A percentile compares a stretch with the other conserved stretches of the same genome.
Evolutionary conservation across 345 rosid genomes (phyloP).

Genomic region (Camelina sativa): DNA sequence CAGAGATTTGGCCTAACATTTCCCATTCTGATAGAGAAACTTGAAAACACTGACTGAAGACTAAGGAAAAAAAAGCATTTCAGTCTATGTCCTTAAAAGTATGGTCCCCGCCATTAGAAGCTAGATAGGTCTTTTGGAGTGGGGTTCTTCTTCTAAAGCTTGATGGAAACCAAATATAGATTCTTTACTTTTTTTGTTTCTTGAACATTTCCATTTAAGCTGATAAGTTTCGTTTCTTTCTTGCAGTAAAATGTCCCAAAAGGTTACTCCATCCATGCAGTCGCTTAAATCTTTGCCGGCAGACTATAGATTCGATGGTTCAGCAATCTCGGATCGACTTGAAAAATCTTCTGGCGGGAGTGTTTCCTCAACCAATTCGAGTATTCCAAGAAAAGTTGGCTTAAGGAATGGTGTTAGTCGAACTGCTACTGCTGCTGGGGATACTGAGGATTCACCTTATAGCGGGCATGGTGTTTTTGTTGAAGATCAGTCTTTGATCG

Average conservation of each 20-base stretch:
- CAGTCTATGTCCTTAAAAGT: conserved; percentile 51
- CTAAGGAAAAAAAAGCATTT: conserved; percentile 43
- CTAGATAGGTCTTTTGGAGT: conserved; percentile 51
- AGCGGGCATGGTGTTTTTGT: conserved; percentile 43
- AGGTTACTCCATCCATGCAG: conserved; percentile 60
- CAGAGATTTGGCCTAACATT: conserved; percentile 31
- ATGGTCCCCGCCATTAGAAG: conserved; percentile 72
- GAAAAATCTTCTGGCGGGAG: conserved; percentile 43
- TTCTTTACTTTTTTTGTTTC: conserved; percentile 25
- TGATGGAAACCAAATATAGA: conserved; percentile 49
- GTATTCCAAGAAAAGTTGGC: conserved; percentile 53
- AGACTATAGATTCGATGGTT: conserved; percentile 62
- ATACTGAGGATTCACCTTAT: conserved; percentile 85
- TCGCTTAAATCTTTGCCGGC: conserved; percentile 75
- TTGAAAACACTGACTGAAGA: conserved; percentile 50
- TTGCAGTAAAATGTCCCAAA: conserved; percentile 61
- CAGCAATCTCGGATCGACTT: conserved; percentile 51
- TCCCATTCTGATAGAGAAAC: conserved; percentile 32
- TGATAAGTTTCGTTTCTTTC: conserved; percentile 45
- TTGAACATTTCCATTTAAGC: conserved; percentile 23
- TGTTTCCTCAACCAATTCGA: conserved; percentile 31
- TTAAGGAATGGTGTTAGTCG: conserved; percentile 45
- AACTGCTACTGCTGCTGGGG: conserved; percentile 45
- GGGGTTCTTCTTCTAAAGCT: conserved; percentile 62
- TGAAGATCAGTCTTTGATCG: conserved; percentile 57